Evolutionary conservation across 1,139 yeast species (phyloP).

Genomic region (Maudiozyma humilis): DNA sequence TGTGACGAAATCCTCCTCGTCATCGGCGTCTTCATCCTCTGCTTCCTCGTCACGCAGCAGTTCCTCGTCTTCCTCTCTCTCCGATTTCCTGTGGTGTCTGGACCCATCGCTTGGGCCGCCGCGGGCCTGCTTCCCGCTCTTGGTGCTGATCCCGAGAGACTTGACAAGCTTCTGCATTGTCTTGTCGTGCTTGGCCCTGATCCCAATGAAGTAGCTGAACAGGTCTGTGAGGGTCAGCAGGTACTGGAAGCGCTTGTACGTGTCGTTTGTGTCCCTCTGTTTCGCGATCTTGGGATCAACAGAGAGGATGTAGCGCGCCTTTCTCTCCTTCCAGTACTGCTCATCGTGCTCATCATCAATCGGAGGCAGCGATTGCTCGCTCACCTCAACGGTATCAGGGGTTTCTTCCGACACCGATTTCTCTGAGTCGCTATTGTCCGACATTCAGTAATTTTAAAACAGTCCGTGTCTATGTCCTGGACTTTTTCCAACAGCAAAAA

Average conservation of each 20-base stretch:
- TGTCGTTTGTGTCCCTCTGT: slow-evolving; percentile 55
- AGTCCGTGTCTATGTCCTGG: too few species aligned
- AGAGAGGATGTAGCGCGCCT: slow-evolving; percentile 41
- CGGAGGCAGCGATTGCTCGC: neutral
- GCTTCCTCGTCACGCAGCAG: slow-evolving; percentile 47
- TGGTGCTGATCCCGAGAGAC: neutral
- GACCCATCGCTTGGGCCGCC: slow-evolving; percentile 15
- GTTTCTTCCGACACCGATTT: neutral
- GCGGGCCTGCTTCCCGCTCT: slow-evolving; percentile 2
- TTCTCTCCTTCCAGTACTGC: slow-evolving; percentile 35
- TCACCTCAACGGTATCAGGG: neutral
- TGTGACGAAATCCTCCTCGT: slow-evolving; percentile 23
- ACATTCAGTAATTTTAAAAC: too few species aligned
- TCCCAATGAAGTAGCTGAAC: slow-evolving; percentile 60
- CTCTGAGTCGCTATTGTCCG: neutral
- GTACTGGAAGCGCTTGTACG: slow-evolving; percentile 56
- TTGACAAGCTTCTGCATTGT: slow-evolving; percentile 42
- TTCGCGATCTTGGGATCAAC: slow-evolving; percentile 53
- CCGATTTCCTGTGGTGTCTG: slow-evolving; percentile 49
- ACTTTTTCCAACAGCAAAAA: too few species aligned
- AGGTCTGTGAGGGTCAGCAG: slow-evolving; percentile 58
- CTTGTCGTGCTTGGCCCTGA: slow-evolving; percentile 55
- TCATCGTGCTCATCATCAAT: slow-evolving; percentile 2
- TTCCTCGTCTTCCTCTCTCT: slow-evolving; percentile 66
- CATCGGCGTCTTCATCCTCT: slow-evolving; percentile 30